Evolutionary conservation across 805 yeast genomes (phyloP).

Genomic region (Cyberlindnera mrakii): DNA sequence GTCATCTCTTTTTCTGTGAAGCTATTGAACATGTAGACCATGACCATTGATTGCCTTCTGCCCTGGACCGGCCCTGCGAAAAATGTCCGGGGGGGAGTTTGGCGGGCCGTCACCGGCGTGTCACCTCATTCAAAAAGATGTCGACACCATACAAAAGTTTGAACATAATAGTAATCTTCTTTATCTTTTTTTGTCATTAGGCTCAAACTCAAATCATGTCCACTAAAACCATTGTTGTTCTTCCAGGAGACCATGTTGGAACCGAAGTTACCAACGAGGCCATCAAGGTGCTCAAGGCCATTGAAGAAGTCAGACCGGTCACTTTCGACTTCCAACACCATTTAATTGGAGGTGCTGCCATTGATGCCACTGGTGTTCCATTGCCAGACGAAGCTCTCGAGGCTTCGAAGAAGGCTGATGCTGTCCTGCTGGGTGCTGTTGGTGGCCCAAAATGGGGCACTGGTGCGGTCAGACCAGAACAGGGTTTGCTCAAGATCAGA

Average conservation of each 20-base stretch:
- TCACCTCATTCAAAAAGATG: no score
- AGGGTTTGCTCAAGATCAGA: conserved; percentile 89
- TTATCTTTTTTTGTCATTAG: no score
- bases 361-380: conserved; percentile 93
- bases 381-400: conserved; percentile 78
- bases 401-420: conserved; percentile 83
- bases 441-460: conserved; percentile 99
- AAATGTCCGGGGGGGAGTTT: no score
- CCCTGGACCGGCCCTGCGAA: no score
- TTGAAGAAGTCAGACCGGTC: conserved; percentile 53
- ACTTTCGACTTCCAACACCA: conserved; percentile 76
- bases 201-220: conserved; percentile 1
- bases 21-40: no score
- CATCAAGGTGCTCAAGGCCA: conserved; percentile 80
- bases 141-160: no score
- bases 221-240: conserved; percentile 68
- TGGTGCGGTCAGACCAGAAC: conserved; percentile 94
- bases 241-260: conserved; percentile 98
- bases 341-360: conserved; percentile 96
- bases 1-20: no score
- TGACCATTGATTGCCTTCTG: no score
- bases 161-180: no score
- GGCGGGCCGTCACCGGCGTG: no score
- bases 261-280: conserved; percentile 88
- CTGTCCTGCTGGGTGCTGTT: conserved; percentile 95